phyloP scores from a whole-genome alignment of 305 asterid species.

The Solanum hybrid region DNA sequence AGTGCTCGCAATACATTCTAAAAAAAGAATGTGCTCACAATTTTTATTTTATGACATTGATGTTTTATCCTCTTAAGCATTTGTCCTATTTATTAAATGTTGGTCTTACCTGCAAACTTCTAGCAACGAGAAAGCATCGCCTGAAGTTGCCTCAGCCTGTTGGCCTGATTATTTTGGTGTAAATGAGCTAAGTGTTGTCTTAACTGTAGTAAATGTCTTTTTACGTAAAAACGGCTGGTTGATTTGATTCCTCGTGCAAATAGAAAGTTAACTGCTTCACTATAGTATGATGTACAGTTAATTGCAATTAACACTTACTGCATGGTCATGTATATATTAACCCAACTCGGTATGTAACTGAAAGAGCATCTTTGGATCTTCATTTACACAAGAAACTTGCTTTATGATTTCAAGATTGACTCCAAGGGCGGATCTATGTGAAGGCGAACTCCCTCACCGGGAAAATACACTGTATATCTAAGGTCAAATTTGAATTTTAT shows the following conservation, averaged over 20 bases:
- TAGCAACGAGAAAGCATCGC: not conserved
- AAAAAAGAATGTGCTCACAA: not conserved
- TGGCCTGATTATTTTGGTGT: not conserved
- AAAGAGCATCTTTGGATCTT: slow-evolving; percentile 3
- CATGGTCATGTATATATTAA: not conserved
- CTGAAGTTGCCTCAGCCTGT: not conserved
- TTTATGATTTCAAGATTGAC: not conserved
- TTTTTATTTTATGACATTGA: not conserved
- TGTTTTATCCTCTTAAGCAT: not conserved
- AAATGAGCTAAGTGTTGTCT: not conserved
- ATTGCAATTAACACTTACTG: not conserved
- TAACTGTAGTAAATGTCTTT: not conserved
- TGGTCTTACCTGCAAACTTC: not conserved
- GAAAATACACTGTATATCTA: not conserved
- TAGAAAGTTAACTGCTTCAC: not conserved
- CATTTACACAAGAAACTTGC: not conserved
- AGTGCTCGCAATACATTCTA: not conserved
- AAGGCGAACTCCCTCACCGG: not conserved
- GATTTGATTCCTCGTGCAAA: not conserved
- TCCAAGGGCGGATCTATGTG: not conserved
- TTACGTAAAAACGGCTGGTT: not conserved
- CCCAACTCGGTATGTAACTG: not conserved
- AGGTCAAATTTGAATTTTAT: not conserved
- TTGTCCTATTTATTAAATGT: not conserved
- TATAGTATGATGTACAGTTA: not conserved